Evolutionary conservation across 2,329 filamentous ascomycete species (phyloP), one percentile per base, ranked within the genome.

Genomic region (Biscogniauxia marginata): DNA sequence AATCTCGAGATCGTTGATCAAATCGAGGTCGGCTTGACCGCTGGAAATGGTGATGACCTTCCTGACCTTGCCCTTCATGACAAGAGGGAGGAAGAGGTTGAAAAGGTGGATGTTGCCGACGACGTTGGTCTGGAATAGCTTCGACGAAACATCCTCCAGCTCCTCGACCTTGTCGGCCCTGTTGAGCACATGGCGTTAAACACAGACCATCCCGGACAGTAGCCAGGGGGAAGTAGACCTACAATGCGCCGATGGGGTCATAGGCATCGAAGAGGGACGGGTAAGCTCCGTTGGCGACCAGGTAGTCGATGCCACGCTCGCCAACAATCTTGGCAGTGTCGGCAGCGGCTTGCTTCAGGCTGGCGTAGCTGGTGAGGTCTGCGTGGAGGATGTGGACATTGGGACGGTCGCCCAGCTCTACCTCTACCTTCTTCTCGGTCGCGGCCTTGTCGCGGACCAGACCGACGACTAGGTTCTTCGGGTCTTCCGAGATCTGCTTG

Each of bases 11-110:
- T 77, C 53, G 11, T 69, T 71, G 53, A 71, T 71, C 16, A 79
- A 67, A 61, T 86, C 86, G 45, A 80, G 18, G 0, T 78, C 84
- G 0, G 75, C 81, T 65, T 84, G 83, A 65, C 72, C 78, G 20
- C 75, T 72, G 1, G 77, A 59, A 59, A 75, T 64, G 0, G 70
- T 58, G 0, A 62, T 58, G 1, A 67, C 50, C 0, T 71, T 65
- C 46, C 84, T 60, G 0, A 73, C 70, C 18, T 68, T 63, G 4
- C 83, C 77, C 47, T 80, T 77, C 1, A 74, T 68, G 25, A 87
- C 69, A 0, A 85, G 73, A 0, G 84, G 82, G 1, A 82, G 47
- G 64, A 83, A 84, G 1, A 77, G 61, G 60, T 81, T 80, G 67
- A 81, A 77, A 0, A 83, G 73, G 58, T 84, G 75, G 53, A 85